phyloP scores from a whole-genome alignment of 2,329 filamentous ascomycete species.

The Fusarium marasasianum region DNA sequence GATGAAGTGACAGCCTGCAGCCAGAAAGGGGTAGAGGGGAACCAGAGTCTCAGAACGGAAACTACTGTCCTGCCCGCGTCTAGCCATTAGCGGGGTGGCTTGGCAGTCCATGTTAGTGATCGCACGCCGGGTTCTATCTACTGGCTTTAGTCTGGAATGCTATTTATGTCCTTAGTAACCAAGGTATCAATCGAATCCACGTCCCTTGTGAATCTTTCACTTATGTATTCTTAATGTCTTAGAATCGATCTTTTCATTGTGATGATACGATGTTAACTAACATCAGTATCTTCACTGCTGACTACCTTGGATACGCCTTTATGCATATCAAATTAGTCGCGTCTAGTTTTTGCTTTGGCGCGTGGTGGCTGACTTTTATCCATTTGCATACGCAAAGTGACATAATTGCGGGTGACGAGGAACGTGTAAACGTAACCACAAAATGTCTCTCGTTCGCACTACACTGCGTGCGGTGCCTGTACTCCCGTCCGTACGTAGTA shows the following conservation, averaged over 20 bases:
- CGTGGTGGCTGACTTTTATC: slow-evolving; percentile 6
- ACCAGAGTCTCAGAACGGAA: slow-evolving; percentile 27
- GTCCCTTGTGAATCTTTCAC: neutral
- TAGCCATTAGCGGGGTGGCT: slow-evolving; percentile 30
- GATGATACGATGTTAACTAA: neutral
- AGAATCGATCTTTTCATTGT: neutral
- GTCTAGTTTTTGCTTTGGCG: slow-evolving; percentile 15
- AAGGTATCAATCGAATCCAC: neutral
- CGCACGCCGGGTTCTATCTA: neutral
- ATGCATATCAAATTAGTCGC: slow-evolving; percentile 12
- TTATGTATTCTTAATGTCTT: neutral
- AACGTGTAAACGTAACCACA: slow-evolving; percentile 3
- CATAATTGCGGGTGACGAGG: neutral
- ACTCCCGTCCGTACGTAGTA: neutral
- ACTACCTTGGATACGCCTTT: neutral
- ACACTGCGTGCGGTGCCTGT: neutral
- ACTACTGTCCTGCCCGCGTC: slow-evolving; percentile 25
- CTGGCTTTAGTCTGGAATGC: slow-evolving; percentile 9
- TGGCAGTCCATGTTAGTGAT: slow-evolving; percentile 23
- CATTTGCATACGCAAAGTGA: slow-evolving; percentile 8
- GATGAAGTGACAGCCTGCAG: neutral
- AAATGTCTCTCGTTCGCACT: slow-evolving; percentile 4
- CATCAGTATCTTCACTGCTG: neutral
- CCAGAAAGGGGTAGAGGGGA: slow-evolving; percentile 24
- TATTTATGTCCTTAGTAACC: slow-evolving; percentile 7